phyloP scores from a whole-genome alignment of 805 yeast genomes.

The Ogataea minuta region DNA sequence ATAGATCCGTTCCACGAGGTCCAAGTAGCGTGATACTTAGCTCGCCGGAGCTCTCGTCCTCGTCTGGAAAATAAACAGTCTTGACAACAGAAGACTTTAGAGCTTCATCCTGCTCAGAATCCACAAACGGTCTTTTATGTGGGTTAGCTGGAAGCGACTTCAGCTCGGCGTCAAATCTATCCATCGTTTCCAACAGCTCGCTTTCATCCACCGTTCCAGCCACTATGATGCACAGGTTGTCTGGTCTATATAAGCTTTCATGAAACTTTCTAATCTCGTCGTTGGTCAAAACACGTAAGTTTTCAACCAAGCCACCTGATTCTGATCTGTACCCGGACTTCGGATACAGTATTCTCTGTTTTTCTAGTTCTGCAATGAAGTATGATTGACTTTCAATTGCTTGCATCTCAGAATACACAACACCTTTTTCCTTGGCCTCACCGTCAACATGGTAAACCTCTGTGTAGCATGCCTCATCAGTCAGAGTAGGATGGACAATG shows the following conservation, averaged over 20 bases:
- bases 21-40: slow-evolving; percentile 78
- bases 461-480: slow-evolving; percentile 87
- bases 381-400: slow-evolving; percentile 80
- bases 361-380: slow-evolving; percentile 58
- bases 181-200: slow-evolving; percentile 62
- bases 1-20: slow-evolving; percentile 53
- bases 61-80: slow-evolving; percentile 79
- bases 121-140: slow-evolving; percentile 75
- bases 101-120: slow-evolving; percentile 49
- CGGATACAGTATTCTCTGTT: slow-evolving; percentile 55
- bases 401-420: slow-evolving; percentile 96
- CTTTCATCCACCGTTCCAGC: slow-evolving; percentile 82
- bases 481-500: slow-evolving; percentile 75
- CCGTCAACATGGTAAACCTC: slow-evolving; percentile 96
- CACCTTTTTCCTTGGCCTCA: slow-evolving; percentile 88
- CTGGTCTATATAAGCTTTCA: slow-evolving; percentile 67
- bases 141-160: slow-evolving; percentile 40
- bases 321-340: slow-evolving; percentile 86
- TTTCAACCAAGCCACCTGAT: slow-evolving; percentile 86
- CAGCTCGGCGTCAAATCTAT: slow-evolving; percentile 57
- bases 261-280: slow-evolving; percentile 79
- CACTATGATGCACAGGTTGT: slow-evolving; percentile 77
- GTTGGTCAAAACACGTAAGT: slow-evolving; percentile 69
- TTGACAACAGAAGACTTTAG: slow-evolving; percentile 40
- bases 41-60: slow-evolving; percentile 83